Conservation (phyloP, 257 asterid species). For the Solanum etuberosum region DNA sequence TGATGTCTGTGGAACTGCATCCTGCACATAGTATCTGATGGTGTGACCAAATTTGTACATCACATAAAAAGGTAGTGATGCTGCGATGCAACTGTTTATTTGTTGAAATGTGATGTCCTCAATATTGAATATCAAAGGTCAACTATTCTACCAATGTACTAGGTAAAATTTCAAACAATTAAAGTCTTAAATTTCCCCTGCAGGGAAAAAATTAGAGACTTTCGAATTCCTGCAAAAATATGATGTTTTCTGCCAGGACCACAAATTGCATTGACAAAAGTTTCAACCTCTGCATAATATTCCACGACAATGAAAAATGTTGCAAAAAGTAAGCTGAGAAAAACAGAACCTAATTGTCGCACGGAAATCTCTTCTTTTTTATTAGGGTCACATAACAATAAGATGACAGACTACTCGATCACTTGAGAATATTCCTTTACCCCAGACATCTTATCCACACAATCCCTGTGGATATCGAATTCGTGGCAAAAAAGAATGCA, state of each 20-base stretch:
- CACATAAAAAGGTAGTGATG: not conserved
- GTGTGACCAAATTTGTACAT: not conserved
- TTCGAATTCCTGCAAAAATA: not conserved
- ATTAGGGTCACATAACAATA: not conserved
- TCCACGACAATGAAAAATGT: not conserved
- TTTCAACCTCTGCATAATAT: not conserved
- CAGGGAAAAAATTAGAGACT: not conserved
- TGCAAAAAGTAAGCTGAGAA: not conserved
- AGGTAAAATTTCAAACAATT: not conserved
- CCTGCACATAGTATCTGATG: constrained; percentile 27
- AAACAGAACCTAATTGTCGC: not conserved
- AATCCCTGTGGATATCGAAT: not conserved
- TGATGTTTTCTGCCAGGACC: not conserved
- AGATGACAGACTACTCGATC: not conserved
- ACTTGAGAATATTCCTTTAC: not conserved
- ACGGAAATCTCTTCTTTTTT: not conserved
- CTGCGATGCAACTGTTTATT: not conserved
- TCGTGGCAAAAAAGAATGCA: not conserved
- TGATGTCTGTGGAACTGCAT: constrained; percentile 38
- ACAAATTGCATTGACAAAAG: not conserved
- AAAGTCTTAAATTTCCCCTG: not conserved
- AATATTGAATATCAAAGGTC: not conserved
- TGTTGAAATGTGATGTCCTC: not conserved
- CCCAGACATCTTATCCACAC: not conserved
- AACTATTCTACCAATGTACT: not conserved